Conservation (phyloP, 176 grass and related monocot genomes). For the Phyllostachys edulis region DNA sequence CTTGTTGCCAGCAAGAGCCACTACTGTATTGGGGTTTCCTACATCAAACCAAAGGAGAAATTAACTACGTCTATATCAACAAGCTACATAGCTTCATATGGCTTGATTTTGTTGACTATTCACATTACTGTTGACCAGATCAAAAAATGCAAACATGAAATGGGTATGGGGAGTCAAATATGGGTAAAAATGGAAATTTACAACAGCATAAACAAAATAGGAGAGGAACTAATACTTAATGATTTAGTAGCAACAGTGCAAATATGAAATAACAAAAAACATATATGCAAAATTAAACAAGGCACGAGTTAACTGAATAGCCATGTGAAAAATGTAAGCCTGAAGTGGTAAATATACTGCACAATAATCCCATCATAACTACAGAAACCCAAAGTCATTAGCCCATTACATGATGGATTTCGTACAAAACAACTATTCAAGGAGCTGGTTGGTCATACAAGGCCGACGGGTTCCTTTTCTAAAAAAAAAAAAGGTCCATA, state of each 20-base stretch:
- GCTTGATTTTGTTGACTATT: not conserved
- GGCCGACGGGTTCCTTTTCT: not conserved
- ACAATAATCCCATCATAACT: not conserved
- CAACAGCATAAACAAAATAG: not conserved
- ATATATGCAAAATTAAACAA: not conserved
- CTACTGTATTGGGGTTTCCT: conserved; percentile 82
- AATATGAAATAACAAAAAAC: not conserved
- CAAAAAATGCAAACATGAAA: conserved; percentile 19
- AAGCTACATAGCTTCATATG: conserved; percentile 14
- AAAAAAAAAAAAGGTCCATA: not conserved
- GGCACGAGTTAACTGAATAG: not conserved
- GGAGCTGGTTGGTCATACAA: not conserved
- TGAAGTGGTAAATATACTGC: not conserved
- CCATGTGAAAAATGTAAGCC: not conserved
- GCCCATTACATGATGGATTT: not conserved
- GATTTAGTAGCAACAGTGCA: not conserved
- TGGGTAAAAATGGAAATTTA: not conserved
- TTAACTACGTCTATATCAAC: conserved; percentile 5
- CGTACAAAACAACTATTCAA: conserved; percentile 2
- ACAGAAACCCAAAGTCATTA: not conserved
- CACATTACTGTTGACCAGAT: conserved; percentile 3
- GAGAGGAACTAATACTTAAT: not conserved
- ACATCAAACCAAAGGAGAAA: conserved; percentile 24
- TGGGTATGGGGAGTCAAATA: not conserved
- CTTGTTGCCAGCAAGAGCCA: conserved; percentile 96